Percentiles rank a stretch among this genome's conserved stretches.
These are phyloP conservation scores for Helicocarpus griseus DNA, from an alignment of 2,329 filamentous ascomycete genomes.

Conservation along the genomic window DNA sequence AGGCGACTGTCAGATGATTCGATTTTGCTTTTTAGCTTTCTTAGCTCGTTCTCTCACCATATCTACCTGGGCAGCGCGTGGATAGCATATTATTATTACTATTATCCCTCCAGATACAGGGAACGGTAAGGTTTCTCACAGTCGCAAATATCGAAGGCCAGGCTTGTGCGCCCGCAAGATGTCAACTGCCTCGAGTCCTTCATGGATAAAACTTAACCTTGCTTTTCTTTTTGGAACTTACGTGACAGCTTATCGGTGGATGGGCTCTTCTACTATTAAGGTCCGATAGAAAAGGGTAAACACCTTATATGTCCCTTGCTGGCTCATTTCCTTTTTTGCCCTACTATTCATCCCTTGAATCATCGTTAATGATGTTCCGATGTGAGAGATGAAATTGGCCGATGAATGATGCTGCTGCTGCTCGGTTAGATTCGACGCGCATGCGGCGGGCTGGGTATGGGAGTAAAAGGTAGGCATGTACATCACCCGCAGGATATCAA, in stretches of 20 bases:
- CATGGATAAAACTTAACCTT: not conserved
- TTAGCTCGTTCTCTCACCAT: not conserved
- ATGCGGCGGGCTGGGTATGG: not conserved
- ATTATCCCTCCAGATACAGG: too few relatives aligned
- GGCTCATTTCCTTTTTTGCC: not conserved
- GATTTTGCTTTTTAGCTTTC: not conserved
- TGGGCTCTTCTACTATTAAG: not conserved
- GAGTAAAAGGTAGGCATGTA: not conserved
- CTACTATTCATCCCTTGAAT: slow-evolving; percentile 1
- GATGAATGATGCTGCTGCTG: slow-evolving; percentile 1
- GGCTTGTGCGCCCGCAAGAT: not conserved
- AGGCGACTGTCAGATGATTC: slow-evolving; percentile 1
- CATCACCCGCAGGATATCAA: not conserved
- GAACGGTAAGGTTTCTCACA: too few relatives aligned
- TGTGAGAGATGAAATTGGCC: slow-evolving; percentile 1
- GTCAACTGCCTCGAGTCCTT: not conserved
- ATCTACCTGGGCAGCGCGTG: too few relatives aligned
- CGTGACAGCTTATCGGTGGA: not conserved
- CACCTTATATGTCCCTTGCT: not conserved
- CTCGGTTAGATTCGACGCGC: not conserved
- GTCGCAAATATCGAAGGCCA: not conserved
- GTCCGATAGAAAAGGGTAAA: not conserved
- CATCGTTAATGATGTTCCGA: not conserved
- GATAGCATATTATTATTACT: too few relatives aligned
- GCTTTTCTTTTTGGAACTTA: slow-evolving; percentile 1